phyloP scores from a whole-genome alignment of 352 stramenopile genomes.

The Globisporangium parvum region DNA sequence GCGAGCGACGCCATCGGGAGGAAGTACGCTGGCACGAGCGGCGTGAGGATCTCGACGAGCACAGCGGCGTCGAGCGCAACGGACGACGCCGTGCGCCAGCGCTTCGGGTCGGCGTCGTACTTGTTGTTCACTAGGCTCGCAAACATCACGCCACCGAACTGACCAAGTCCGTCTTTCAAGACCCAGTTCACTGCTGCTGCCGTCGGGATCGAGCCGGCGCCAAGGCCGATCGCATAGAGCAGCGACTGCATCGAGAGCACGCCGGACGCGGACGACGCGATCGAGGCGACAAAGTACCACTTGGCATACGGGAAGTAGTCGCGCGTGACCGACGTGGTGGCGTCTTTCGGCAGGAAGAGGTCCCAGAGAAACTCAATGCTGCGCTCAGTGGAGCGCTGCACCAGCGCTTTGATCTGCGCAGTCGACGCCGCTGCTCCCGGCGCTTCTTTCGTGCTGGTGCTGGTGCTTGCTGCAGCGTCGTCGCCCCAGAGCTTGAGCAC shows the following conservation, averaged over 20 bases:
- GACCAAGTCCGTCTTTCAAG: constrained; percentile 95
- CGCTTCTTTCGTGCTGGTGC: neutral
- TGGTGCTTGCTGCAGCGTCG: constrained; percentile 6
- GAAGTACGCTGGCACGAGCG: constrained; percentile 74
- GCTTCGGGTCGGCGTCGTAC: constrained; percentile 94
- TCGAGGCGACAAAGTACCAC: constrained; percentile 78
- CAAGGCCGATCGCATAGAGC: constrained; percentile 92
- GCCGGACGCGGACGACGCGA: constrained; percentile 76
- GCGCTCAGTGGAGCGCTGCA: constrained; percentile 25
- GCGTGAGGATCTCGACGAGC: constrained; percentile 90
- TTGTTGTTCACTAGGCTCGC: constrained; percentile 86
- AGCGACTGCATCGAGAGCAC: constrained; percentile 94
- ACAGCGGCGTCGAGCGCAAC: constrained; percentile 88
- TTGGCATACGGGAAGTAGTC: constrained; percentile 87
- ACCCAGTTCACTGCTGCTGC: constrained; percentile 95
- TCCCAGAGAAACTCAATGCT: constrained; percentile 51
- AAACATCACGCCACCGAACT: constrained; percentile 95
- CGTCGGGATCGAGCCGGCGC: constrained; percentile 75
- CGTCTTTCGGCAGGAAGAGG: constrained; percentile 89
- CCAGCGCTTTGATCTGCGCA: constrained; percentile 7
- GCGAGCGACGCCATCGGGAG: constrained; percentile 86
- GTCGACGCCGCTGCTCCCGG: neutral
- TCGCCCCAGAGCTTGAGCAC: constrained; percentile 23
- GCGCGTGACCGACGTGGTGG: constrained; percentile 70
- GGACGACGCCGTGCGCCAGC: constrained; percentile 89